Conservation (phyloP, 2,329 filamentous ascomycete genomes). For the Graphiopsis chlorocephala region DNA sequence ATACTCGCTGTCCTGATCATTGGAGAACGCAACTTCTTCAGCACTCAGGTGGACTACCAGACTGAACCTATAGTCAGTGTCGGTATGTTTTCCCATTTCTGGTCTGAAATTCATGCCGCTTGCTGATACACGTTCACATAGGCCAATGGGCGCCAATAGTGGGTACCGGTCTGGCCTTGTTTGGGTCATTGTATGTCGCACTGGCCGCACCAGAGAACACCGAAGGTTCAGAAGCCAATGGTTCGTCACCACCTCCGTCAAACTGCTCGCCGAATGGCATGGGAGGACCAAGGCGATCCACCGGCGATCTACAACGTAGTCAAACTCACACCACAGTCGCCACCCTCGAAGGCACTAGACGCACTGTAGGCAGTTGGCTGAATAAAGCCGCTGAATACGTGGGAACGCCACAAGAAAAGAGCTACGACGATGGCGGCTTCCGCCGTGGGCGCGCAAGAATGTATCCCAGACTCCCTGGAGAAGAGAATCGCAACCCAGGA, state of each 20-base stretch:
- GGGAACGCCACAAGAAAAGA: conserved; percentile 48
- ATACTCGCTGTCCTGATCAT: conserved; percentile 55
- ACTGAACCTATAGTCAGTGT: conserved; percentile 63
- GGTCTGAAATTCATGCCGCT: background rate
- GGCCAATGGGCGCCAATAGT: conserved; percentile 61
- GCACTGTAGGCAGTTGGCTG: conserved; percentile 45
- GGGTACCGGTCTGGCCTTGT: conserved; percentile 55
- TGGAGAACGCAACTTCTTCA: conserved; percentile 65
- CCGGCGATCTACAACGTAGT: background rate
- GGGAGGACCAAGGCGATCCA: conserved; percentile 9
- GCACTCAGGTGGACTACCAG: conserved; percentile 53
- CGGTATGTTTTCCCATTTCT: conserved; percentile 43
- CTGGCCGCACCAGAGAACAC: conserved; percentile 37
- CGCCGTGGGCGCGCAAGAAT: conserved; percentile 45
- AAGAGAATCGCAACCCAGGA: conserved; percentile 44
- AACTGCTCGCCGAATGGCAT: background rate
- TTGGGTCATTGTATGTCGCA: conserved; percentile 59
- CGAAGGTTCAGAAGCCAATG: conserved; percentile 15
- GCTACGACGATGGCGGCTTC: conserved; percentile 51
- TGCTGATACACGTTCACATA: conserved; percentile 23
- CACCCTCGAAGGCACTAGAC: conserved; percentile 17
- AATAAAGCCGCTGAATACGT: conserved; percentile 46
- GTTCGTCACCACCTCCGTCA: background rate
- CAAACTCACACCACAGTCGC: conserved; percentile 11
- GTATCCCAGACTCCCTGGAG: conserved; percentile 59